Conservation (phyloP, 306 rosid genomes). For the Glycine tomentella region DNA sequence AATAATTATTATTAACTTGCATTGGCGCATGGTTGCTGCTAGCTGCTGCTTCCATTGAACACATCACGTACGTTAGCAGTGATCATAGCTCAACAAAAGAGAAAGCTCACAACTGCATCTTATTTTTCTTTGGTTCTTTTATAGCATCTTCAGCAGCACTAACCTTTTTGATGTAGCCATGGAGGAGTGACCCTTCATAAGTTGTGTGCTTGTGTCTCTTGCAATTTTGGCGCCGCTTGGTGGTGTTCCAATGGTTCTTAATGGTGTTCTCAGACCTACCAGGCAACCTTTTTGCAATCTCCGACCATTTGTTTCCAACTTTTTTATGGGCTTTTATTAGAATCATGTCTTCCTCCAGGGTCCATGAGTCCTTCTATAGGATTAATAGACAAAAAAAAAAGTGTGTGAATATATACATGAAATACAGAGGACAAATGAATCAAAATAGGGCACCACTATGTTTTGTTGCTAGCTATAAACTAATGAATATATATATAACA, state of each 20-base stretch:
- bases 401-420: background rate
- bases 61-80: too few species aligned
- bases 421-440: background rate
- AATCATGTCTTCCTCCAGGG: constrained; percentile 57
- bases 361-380: constrained; percentile 71
- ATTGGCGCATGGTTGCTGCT: background rate
- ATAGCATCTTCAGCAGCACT: too few species aligned
- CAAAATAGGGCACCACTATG: too few species aligned
- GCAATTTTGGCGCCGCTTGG: constrained; percentile 52
- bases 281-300: constrained; percentile 60
- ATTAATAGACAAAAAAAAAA: background rate
- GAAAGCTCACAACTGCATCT: background rate
- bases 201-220: constrained; percentile 24
- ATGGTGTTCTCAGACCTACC: constrained; percentile 67
- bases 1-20: too few species aligned
- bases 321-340: constrained; percentile 58
- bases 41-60: too few species aligned
- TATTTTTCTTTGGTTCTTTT: background rate
- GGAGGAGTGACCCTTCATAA: constrained; percentile 37
- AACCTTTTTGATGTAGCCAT: constrained; percentile 52
- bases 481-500: background rate
- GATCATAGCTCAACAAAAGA: too few species aligned
- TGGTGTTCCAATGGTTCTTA: constrained; percentile 74
- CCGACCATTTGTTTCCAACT: constrained; percentile 73
- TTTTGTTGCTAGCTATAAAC: too few species aligned